Percentiles rank a stretch among this genome's conserved stretches.
Evolutionary conservation across 495 filamentous ascomycete genomes (phyloP).

Genomic region (Neurospora pannonica): DNA sequence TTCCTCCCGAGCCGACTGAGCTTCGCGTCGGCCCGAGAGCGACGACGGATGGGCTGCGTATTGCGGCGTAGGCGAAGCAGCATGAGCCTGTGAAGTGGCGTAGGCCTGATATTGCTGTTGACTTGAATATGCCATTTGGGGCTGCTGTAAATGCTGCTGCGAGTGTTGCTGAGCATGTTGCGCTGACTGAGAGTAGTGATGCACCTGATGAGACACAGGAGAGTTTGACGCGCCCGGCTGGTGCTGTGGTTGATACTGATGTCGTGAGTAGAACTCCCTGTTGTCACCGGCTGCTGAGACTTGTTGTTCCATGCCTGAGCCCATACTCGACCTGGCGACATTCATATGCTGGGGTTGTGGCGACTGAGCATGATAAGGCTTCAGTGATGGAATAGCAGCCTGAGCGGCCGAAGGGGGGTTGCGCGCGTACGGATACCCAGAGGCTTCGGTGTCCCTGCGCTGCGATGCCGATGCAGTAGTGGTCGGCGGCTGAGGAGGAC

Average conservation of each 20-base stretch:
- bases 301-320: conserved; percentile 22
- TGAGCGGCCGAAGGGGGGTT: conserved; percentile 26
- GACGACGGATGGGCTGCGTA: conserved; percentile 16
- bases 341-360: conserved; percentile 30
- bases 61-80: conserved; percentile 18
- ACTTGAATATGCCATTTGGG: conserved; percentile 10
- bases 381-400: conserved; percentile 38
- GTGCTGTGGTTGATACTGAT: conserved; percentile 25
- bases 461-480: conserved; percentile 21
- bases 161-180: conserved; percentile 8
- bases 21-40: conserved; percentile 10
- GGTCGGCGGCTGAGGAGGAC: conserved; percentile 24
- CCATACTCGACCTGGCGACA: conserved; percentile 24
- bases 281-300: conserved; percentile 13
- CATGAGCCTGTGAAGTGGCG: conserved; percentile 11
- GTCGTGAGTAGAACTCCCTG: conserved; percentile 34
- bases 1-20: conserved; percentile 7
- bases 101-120: conserved; percentile 9
- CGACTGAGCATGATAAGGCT: conserved; percentile 35
- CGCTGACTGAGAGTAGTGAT: conserved; percentile 28
- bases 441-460: conserved; percentile 28
- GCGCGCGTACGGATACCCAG: conserved; percentile 28
- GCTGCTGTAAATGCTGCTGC: conserved; percentile 5
- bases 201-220: conserved; percentile 31
- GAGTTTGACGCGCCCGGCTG: conserved; percentile 25